These are phyloP conservation scores for Oryza rufipogon DNA, from an alignment of 176 grass and related monocot genomes.

Conservation along the genomic window DNA sequence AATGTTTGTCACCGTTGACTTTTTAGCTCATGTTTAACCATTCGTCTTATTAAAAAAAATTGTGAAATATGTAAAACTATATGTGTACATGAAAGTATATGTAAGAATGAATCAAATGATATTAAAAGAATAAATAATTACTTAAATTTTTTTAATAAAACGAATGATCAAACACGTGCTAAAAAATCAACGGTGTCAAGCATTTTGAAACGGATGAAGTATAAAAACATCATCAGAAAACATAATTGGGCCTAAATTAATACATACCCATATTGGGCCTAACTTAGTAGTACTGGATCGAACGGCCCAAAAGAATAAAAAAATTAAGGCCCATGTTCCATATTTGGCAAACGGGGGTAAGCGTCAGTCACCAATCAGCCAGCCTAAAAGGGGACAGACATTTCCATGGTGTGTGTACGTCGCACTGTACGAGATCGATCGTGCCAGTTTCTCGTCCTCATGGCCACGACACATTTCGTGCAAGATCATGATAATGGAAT, in stretches of 20 bases:
- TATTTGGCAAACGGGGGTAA: not conserved
- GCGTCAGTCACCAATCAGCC: not conserved
- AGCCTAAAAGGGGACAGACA: not conserved
- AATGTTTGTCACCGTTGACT: too few species aligned
- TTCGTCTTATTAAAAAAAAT: too few species aligned
- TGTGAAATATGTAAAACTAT: too few species aligned
- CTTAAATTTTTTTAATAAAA: too few species aligned
- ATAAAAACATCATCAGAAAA: not conserved
- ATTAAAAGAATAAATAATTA: too few species aligned
- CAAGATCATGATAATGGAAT: not conserved
- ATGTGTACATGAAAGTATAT: too few species aligned
- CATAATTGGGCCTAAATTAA: not conserved
- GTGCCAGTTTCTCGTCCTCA: not conserved
- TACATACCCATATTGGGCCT: not conserved
- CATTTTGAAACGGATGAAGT: too few species aligned
- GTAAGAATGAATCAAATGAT: too few species aligned
- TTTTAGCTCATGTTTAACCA: too few species aligned
- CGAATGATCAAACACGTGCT: too few species aligned
- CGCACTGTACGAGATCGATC: not conserved
- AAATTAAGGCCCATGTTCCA: not conserved
- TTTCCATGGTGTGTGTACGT: not conserved
- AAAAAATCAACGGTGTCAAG: too few species aligned
- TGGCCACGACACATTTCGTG: not conserved
- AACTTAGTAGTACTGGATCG: not conserved
- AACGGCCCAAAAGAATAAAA: not conserved